Evolutionary conservation across 768 basidiomycete genomes (phyloP).

Genomic region (Phaffia australis): DNA sequence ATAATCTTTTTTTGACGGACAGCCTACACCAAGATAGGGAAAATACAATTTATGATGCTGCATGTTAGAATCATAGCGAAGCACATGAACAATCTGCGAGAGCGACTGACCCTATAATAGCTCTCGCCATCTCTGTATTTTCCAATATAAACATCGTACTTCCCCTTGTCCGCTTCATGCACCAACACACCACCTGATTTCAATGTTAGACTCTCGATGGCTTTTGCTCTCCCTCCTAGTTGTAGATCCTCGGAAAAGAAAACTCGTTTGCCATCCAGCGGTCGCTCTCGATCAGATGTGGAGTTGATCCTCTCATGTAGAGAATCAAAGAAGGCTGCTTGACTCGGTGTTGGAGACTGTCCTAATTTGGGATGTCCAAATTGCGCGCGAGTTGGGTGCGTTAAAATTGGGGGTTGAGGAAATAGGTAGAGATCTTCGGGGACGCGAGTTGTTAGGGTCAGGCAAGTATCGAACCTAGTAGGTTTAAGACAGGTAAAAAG

Average conservation of each 20-base stretch:
- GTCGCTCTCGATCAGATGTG: not conserved
- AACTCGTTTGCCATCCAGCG: slow-evolving; percentile 44
- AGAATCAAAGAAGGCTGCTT: not conserved
- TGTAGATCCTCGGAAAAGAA: slow-evolving; percentile 54
- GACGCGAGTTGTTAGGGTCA: slow-evolving; percentile 31
- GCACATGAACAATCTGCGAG: too few relatives aligned
- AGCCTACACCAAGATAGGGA: slow-evolving; percentile 45
- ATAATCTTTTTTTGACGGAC: slow-evolving; percentile 51
- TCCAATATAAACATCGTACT: slow-evolving; percentile 61
- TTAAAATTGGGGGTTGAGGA: slow-evolving; percentile 56
- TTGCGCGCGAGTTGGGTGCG: slow-evolving; percentile 28
- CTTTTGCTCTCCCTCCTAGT: slow-evolving; percentile 45
- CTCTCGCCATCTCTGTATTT: slow-evolving; percentile 56
- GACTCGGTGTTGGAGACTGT: too few relatives aligned
- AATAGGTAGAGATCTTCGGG: slow-evolving; percentile 34
- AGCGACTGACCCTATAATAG: slow-evolving; percentile 53
- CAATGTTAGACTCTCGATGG: slow-evolving; percentile 52
- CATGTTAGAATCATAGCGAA: not conserved
- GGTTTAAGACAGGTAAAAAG: too few relatives aligned
- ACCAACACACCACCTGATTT: slow-evolving; percentile 53
- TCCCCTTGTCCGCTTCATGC: slow-evolving; percentile 26
- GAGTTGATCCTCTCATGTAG: slow-evolving; percentile 8
- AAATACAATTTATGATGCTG: not conserved
- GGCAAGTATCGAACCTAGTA: slow-evolving; percentile 50
- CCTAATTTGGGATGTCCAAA: not conserved